Evolutionary conservation across 2,329 filamentous ascomycete species (phyloP), one percentile per base, ranked within the genome.

Genomic region (Mariannaea sp.): DNA sequence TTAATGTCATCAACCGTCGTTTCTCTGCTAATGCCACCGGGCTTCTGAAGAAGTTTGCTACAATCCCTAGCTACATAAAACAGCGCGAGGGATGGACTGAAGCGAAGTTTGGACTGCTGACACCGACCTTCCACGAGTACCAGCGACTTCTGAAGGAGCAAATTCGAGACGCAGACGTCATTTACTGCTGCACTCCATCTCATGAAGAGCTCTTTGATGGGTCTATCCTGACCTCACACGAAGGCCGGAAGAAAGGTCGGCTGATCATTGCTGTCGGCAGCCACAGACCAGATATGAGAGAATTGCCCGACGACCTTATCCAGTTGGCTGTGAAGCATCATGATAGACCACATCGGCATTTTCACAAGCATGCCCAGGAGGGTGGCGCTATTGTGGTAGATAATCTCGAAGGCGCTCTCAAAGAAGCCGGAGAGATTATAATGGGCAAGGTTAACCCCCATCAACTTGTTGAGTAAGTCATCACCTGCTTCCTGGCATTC

Each of bases 181-280:
- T 97, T 30, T 94, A 96, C 74, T 93, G 90, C 74, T 96, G 90
- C 60, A 96, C 92, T 1, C 90, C 92, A 0, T 88, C 86, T 1
- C 81, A 79, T 0, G 77, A 81, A 27, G 88, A 89, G 1, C 75
- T 97, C 1, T 97, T 97, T 67, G 88, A 92, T 45, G 78, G 76
- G 8, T 70, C 80, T 9, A 85, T 89, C 56, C 77, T 97, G 44
- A 95, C 89, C 0, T 88, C 81, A 50, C 79, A 82, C 6, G 86
- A 89, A 60, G 88, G 85, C 0, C 74, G 87, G 24, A 83, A 80
- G 60, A 90, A 89, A 68, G 87, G 88, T 2, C 73, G 89, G 20
- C 79, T 92, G 60, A 83, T 93, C 45, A 80, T 89, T 1, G 87
- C 87, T 0, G 83, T 92, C 38, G 89, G 89, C 10, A 87, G 83